Conservation (phyloP, 2,329 filamentous ascomycete species). For the Acephala macrosclerotiorum region DNA sequence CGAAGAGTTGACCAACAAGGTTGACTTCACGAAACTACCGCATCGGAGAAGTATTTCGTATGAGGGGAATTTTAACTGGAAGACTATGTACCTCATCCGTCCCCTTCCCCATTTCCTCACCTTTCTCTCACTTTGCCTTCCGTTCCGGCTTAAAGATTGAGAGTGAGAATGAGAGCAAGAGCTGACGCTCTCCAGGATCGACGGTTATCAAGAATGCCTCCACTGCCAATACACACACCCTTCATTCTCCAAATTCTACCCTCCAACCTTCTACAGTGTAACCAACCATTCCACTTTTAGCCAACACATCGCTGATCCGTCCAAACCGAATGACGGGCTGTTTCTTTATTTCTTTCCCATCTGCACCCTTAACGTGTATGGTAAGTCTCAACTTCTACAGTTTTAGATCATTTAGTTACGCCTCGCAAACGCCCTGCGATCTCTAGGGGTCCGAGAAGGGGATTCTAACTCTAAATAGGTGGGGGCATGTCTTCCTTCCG, state of each 20-base stretch:
- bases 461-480: too few relatives aligned
- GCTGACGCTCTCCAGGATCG: constrained; percentile 50
- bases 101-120: neutral
- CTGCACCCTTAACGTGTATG: constrained; percentile 63
- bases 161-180: too few relatives aligned
- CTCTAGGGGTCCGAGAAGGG: too few relatives aligned
- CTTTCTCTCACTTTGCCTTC: too few relatives aligned
- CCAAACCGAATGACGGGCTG: constrained; percentile 59
- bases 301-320: constrained; percentile 61
- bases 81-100: constrained; percentile 54
- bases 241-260: constrained; percentile 61
- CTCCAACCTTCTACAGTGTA: constrained; percentile 61
- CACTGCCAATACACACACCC: constrained; percentile 66
- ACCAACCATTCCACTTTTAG: constrained; percentile 62
- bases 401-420: too few relatives aligned
- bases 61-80: constrained; percentile 64
- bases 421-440: too few relatives aligned
- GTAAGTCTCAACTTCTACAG: constrained; percentile 39
- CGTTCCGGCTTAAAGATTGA: too few relatives aligned
- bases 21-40: constrained; percentile 61
- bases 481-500: constrained; percentile 65
- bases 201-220: constrained; percentile 65
- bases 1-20: constrained; percentile 53
- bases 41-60: constrained; percentile 61
- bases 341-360: constrained; percentile 66